Percentiles rank a stretch among this genome's conserved stretches.
phyloP scores from a whole-genome alignment of 768 basidiomycete genomes.

The Auriscalpium vulgare region DNA sequence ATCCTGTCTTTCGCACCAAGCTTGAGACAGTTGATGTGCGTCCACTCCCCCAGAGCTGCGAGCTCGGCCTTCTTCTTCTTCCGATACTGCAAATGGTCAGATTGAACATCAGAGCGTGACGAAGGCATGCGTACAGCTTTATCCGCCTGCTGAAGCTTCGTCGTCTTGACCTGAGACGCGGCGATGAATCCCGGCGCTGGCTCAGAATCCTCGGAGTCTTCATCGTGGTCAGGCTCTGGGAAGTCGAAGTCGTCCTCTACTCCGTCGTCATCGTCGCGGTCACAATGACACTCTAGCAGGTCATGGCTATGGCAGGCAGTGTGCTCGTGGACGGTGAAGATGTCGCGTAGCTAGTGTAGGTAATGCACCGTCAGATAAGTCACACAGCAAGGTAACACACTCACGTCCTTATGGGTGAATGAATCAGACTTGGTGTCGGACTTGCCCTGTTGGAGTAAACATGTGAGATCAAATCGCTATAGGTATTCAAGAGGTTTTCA shows the following conservation, averaged over 20 bases:
- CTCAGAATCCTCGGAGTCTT: slow-evolving; percentile 23
- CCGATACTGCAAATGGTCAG: slow-evolving; percentile 38
- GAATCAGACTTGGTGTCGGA: slow-evolving; percentile 69
- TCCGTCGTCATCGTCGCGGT: slow-evolving; percentile 12
- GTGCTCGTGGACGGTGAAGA: slow-evolving; percentile 78
- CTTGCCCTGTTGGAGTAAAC: slow-evolving; percentile 23
- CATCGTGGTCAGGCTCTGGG: slow-evolving; percentile 10
- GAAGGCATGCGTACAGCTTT: slow-evolving; percentile 36
- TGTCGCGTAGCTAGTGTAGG: slow-evolving; percentile 66
- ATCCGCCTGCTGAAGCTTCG: slow-evolving; percentile 38
- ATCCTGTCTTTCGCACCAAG: slow-evolving; percentile 38
- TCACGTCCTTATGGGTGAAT: slow-evolving; percentile 79
- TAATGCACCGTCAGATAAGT: slow-evolving; percentile 2
- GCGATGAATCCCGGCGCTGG: slow-evolving; percentile 39
- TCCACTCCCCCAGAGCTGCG: slow-evolving; percentile 74
- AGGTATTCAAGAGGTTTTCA: slow-evolving; percentile 24
- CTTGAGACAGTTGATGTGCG: slow-evolving; percentile 69
- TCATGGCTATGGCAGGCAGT: slow-evolving; percentile 92
- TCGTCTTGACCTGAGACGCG: slow-evolving; percentile 53
- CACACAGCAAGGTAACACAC: slow-evolving; percentile 19
- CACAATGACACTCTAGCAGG: slow-evolving; percentile 74
- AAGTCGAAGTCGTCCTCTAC: not conserved
- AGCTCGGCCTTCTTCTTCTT: slow-evolving; percentile 63
- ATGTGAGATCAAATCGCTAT: slow-evolving; percentile 2
- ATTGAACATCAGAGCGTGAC: not conserved